A percentile compares a stretch with the other conserved stretches of the same genome.
Conservation (phyloP, 1,284 basidiomycete species). For the Pseudozyma sp. region DNA sequence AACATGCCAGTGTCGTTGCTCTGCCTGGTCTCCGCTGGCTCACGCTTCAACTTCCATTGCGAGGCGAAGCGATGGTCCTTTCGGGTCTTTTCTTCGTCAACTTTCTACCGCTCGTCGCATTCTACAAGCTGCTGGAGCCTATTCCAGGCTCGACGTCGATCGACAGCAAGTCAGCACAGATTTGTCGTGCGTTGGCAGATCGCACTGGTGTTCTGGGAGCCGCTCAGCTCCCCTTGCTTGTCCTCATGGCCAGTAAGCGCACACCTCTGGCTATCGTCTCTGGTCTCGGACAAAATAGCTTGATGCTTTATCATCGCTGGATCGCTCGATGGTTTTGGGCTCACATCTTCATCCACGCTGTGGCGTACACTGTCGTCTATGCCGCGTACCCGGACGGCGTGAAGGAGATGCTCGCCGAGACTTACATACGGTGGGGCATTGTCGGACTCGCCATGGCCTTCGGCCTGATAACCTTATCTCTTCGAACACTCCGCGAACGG, state of each 20-base stretch:
- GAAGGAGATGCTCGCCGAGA: slow-evolving; percentile 20
- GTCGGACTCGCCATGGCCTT: slow-evolving; percentile 38
- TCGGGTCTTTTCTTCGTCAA: slow-evolving; percentile 37
- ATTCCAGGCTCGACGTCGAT: slow-evolving; percentile 20
- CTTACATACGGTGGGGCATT: slow-evolving; percentile 65
- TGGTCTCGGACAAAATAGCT: slow-evolving; percentile 57
- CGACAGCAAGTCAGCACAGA: slow-evolving; percentile 27
- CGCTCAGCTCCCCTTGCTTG: slow-evolving; percentile 61
- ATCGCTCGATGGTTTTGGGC: slow-evolving; percentile 60
- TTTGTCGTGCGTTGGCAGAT: slow-evolving; percentile 52
- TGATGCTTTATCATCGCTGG: slow-evolving; percentile 68
- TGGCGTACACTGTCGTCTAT: slow-evolving; percentile 32
- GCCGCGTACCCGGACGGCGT: slow-evolving; percentile 1
- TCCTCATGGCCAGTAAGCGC: slow-evolving; percentile 66
- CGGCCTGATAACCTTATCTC: slow-evolving; percentile 37
- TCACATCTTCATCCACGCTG: slow-evolving; percentile 59
- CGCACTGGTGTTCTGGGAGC: slow-evolving; percentile 60
- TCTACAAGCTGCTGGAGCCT: slow-evolving; percentile 30
- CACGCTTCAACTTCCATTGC: slow-evolving; percentile 45
- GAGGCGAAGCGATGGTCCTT: slow-evolving; percentile 41
- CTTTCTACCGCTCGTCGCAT: slow-evolving; percentile 44
- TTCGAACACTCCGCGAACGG: slow-evolving; percentile 29
- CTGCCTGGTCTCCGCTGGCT: slow-evolving; percentile 31
- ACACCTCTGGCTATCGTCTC: slow-evolving; percentile 61
- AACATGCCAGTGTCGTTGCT: slow-evolving; percentile 24